Evolutionary conservation across 2,329 filamentous ascomycete species (phyloP), one percentile per base, ranked within the genome.

Genomic region (Penicillium hesseltinei): DNA sequence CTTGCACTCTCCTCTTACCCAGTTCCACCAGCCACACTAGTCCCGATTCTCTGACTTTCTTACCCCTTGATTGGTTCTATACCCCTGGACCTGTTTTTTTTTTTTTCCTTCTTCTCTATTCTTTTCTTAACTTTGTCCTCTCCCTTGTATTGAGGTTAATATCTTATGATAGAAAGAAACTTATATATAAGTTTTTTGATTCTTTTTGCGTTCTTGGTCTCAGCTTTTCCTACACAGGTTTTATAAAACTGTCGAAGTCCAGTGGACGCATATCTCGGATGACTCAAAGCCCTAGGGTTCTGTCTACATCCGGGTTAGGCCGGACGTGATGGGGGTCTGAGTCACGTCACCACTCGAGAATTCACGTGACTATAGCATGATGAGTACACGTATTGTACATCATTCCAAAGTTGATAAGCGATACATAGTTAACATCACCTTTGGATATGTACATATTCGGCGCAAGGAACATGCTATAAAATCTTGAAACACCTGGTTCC

Each of bases 1-100:
- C 51, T 62, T 55, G 51, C 55, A 43, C 54, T 56, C 50, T 57
- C 38, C 50, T 57, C 45, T 44, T 54, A 54, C 54, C 46, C 51
- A 62, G 60, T 64, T 67, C 65, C 65, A 67, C 65, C 58, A 54
- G 47, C 58, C 54, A 59, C 58, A 48, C 51, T 65, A 55, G 50
- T 47, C 57, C 59, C 36, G 19, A 59, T 61, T 60, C 61, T 58
- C 35, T 58, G 48, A 47, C 53, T 35, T 51, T 46, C 45, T 35
- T 52, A 35, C 54, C 51, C 36, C 31, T 39, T 58, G 36, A 64
- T 65, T 65, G 62, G 63, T 55, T 52, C 27, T 46, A 47, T 51
- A 55, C 48, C 52, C 49, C 40, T 66, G 63, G 63, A 57, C 8
- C 9, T 33, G n/a, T n/a, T 21, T 48, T 50, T 33, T 29, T 33